phyloP scores from a whole-genome alignment of 1,284 basidiomycete genomes.

The Sporisorium iseilematis-ciliati region DNA sequence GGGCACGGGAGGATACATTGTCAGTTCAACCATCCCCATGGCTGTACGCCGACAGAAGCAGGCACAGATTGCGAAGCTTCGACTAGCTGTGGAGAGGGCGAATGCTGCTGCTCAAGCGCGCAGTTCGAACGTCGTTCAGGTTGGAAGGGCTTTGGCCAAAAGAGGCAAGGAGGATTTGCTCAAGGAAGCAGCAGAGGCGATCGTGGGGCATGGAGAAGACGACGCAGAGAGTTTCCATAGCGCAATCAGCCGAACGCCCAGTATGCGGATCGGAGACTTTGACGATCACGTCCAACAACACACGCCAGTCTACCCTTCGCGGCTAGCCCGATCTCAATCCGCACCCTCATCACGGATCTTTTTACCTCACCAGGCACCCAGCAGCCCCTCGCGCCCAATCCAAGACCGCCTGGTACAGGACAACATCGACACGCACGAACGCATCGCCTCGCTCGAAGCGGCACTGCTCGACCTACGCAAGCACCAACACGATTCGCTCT shows the following conservation, averaged over 20 bases:
- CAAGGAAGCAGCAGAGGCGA: background rate
- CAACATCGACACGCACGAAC: constrained; percentile 1
- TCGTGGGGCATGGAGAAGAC: background rate
- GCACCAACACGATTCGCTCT: constrained; percentile 11
- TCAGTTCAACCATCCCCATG: constrained; percentile 9
- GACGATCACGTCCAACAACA: background rate
- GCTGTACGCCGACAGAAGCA: background rate
- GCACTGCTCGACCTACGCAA: constrained; percentile 10
- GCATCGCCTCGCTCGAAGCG: constrained; percentile 3
- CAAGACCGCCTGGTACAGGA: background rate
- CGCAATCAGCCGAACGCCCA: constrained; percentile 7
- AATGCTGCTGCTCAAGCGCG: background rate
- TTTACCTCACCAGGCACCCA: background rate
- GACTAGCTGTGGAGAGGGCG: background rate
- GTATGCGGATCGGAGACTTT: constrained; percentile 9
- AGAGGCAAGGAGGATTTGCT: background rate
- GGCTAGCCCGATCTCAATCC: background rate
- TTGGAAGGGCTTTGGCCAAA: background rate
- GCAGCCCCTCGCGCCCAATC: background rate
- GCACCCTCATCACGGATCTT: too few species aligned
- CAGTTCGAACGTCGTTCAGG: background rate
- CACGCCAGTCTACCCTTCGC: background rate
- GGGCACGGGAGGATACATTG: constrained; percentile 14
- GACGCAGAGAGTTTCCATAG: constrained; percentile 9
- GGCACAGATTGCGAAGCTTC: background rate